Percentiles rank a stretch among this genome's conserved stretches.
These are phyloP conservation scores for Annulohypoxylon nitens DNA, from an alignment of 495 filamentous ascomycete species.

Conservation along the genomic window DNA sequence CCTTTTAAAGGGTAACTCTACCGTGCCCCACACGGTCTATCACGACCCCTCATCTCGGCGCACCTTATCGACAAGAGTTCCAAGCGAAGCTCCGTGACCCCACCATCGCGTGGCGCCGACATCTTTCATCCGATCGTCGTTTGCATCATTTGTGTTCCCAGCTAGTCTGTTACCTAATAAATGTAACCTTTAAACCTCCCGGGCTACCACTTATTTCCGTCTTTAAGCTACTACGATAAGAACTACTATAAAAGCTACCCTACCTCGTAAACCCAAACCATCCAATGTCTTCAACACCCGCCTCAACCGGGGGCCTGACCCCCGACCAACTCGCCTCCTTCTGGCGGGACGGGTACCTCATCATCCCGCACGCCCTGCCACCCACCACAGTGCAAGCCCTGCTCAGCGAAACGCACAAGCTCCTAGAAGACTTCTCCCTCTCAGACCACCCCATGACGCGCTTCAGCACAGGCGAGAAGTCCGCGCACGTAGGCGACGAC, in stretches of 20 bases:
- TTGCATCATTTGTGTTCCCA: not conserved
- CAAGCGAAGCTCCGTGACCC: constrained; percentile 35
- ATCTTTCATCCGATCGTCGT: constrained; percentile 8
- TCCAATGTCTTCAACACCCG: constrained; percentile 31
- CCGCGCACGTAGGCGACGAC: constrained; percentile 87
- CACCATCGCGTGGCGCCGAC: constrained; percentile 34
- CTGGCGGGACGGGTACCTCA: constrained; percentile 86
- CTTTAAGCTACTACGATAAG: too few relatives aligned
- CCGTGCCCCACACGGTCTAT: constrained; percentile 1
- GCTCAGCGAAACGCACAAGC: constrained; percentile 76
- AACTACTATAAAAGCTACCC: not conserved
- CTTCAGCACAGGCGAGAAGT: constrained; percentile 83
- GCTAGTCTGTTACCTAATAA: not conserved
- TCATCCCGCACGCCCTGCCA: constrained; percentile 83
- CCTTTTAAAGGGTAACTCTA: not conserved
- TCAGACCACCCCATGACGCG: constrained; percentile 89
- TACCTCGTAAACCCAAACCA: constrained; percentile 4
- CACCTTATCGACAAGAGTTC: constrained; percentile 39
- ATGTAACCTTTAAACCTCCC: not conserved
- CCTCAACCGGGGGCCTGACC: constrained; percentile 69
- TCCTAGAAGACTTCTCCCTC: constrained; percentile 82
- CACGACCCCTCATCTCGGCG: constrained; percentile 37
- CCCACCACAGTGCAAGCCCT: constrained; percentile 72
- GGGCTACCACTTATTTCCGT: not conserved
- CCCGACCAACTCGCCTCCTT: constrained; percentile 78